These are phyloP conservation scores for Cryptomeria japonica DNA, from an alignment of 75 land plant species.

Conservation along the genomic window DNA sequence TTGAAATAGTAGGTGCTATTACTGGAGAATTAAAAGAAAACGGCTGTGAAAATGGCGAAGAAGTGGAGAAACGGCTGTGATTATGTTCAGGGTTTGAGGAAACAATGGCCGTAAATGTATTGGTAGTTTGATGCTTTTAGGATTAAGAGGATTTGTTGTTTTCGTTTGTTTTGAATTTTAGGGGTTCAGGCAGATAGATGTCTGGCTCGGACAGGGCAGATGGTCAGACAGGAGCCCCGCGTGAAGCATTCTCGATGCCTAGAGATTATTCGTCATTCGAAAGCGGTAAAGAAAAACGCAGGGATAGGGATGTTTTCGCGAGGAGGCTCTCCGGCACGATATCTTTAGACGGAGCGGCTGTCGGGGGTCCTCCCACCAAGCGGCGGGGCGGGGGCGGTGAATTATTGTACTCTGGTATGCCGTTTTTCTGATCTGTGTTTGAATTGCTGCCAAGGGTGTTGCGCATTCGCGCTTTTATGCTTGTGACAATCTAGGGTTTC, in stretches of 20 bases:
- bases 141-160: neutral
- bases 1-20: neutral
- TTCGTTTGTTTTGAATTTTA: neutral
- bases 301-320: neutral
- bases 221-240: constrained; percentile 10
- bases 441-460: neutral
- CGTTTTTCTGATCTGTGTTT: neutral
- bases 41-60: neutral
- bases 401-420: neutral
- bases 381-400: neutral
- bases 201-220: constrained; percentile 17
- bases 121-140: neutral
- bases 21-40: neutral
- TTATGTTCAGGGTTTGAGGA: neutral
- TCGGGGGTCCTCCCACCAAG: neutral
- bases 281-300: constrained; percentile 2
- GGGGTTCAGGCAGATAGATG: constrained; percentile 8
- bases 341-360: neutral
- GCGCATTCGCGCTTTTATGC: neutral
- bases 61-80: neutral
- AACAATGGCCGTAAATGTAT: neutral
- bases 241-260: constrained; percentile 13
- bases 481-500: neutral
- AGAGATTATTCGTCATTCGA: constrained; percentile 4
- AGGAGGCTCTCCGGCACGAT: constrained; percentile 3